A percentile compares a stretch with the other conserved stretches of the same genome.
Evolutionary conservation across 225 moss, liverwort and hornwort species (phyloP).

Genomic region (Marchantia polymorpha): DNA sequence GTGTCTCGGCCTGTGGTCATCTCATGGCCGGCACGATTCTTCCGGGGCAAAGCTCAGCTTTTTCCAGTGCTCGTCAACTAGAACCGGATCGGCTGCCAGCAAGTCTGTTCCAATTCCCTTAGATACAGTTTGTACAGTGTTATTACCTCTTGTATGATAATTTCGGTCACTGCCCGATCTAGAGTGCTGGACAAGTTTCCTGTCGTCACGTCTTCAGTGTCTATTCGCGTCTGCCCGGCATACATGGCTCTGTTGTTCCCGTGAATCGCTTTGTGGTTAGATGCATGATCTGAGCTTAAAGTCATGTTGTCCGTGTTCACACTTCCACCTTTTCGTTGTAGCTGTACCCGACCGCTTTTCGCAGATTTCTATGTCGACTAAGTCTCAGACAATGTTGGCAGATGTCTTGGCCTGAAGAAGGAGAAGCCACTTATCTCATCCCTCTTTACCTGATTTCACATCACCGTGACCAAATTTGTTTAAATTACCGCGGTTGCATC

Average conservation of each 20-base stretch:
- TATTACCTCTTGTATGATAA: conserved; percentile 7
- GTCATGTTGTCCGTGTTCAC: neutral
- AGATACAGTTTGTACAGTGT: neutral
- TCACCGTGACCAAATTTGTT: too few relatives aligned
- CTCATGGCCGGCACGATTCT: neutral
- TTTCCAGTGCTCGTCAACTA: conserved; percentile 1
- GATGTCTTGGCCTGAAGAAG: too few relatives aligned
- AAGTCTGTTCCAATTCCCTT: neutral
- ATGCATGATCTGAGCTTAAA: neutral
- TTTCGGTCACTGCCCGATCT: neutral
- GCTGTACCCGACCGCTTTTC: too few relatives aligned
- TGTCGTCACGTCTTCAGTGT: neutral
- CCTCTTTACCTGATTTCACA: too few relatives aligned
- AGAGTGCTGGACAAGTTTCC: neutral
- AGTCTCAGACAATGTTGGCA: too few relatives aligned
- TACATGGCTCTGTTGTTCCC: neutral
- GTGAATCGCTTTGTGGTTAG: neutral
- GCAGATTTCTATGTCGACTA: too few relatives aligned
- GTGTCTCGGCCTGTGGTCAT: conserved; percentile 6
- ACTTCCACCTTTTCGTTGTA: too few relatives aligned
- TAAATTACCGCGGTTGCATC: too few relatives aligned
- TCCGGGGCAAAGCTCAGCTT: neutral
- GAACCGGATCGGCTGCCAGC: neutral
- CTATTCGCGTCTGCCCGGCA: neutral
- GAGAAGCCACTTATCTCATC: too few relatives aligned